These are phyloP conservation scores for Penicillium verhagenii DNA, from an alignment of 495 filamentous ascomycete genomes.

Conservation along the genomic window DNA sequence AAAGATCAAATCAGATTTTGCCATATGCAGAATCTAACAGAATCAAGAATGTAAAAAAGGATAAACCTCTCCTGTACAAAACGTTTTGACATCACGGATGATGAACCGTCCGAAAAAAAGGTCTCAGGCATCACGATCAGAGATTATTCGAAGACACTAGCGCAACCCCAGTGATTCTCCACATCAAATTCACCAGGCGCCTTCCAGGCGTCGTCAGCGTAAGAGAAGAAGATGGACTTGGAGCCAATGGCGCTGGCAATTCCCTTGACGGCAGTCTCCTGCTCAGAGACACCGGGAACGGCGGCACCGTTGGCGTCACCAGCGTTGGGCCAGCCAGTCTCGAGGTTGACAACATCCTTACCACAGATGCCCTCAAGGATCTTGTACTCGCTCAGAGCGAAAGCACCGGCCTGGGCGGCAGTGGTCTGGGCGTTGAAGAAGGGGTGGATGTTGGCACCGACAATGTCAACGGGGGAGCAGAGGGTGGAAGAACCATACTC, in stretches of 20 bases:
- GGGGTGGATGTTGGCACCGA: conserved; percentile 84
- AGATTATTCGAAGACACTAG: conserved; percentile 50
- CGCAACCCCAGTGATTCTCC: conserved; percentile 78
- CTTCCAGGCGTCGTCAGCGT: conserved; percentile 82
- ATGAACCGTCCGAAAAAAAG: too few relatives aligned
- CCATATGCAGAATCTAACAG: background rate
- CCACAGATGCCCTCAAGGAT: conserved; percentile 65
- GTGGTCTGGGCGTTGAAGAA: conserved; percentile 78
- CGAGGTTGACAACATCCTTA: conserved; percentile 71
- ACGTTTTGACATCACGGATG: too few relatives aligned
- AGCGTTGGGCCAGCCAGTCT: conserved; percentile 84
- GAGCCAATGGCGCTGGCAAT: conserved; percentile 58
- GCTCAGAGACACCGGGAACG: conserved; percentile 62
- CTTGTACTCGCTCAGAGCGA: conserved; percentile 65
- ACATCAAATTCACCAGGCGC: conserved; percentile 61
- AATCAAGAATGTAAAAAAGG: conserved; percentile 1
- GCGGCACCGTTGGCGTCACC: conserved; percentile 71
- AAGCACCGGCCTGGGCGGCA: conserved; percentile 66
- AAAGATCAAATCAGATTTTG: conserved; percentile 1
- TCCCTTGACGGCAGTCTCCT: conserved; percentile 65
- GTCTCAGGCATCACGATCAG: conserved; percentile 11
- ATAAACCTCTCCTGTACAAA: conserved; percentile 36
- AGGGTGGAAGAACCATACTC: conserved; percentile 51
- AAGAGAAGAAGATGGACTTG: conserved; percentile 76
- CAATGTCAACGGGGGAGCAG: conserved; percentile 72